Conservation (phyloP, 345 rosid genomes). For the Leavenworthia alabamica region DNA sequence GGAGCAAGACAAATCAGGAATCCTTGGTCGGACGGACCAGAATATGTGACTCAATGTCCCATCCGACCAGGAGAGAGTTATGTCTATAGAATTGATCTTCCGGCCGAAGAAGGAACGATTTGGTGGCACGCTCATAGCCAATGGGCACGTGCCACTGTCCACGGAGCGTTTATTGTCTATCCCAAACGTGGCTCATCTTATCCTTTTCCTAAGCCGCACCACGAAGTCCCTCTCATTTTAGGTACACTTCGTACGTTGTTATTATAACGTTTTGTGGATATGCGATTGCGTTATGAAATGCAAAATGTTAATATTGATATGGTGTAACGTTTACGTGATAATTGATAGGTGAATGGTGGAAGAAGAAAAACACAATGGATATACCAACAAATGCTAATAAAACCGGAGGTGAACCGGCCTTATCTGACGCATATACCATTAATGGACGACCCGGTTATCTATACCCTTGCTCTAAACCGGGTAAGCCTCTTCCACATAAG, state of each 20-base stretch:
- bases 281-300: neutral
- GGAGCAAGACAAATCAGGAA: slow-evolving; percentile 32
- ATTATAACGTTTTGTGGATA: neutral
- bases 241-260: slow-evolving; percentile 32
- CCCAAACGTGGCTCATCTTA: slow-evolving; percentile 43
- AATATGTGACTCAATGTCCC: slow-evolving; percentile 67
- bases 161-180: slow-evolving; percentile 60
- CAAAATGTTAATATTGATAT: neutral
- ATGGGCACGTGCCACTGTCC: slow-evolving; percentile 78
- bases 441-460: slow-evolving; percentile 84
- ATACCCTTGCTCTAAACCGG: slow-evolving; percentile 61
- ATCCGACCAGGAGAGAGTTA: slow-evolving; percentile 54
- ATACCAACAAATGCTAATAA: slow-evolving; percentile 42
- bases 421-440: slow-evolving; percentile 78
- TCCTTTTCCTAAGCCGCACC: slow-evolving; percentile 50
- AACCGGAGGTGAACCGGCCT: slow-evolving; percentile 60
- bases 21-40: slow-evolving; percentile 47
- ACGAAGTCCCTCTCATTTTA: slow-evolving; percentile 49
- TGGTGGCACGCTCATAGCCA: slow-evolving; percentile 93
- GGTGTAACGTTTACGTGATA: neutral
- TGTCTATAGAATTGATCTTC: slow-evolving; percentile 43
- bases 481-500: neutral
- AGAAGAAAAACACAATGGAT: slow-evolving; percentile 47
- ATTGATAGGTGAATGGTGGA: slow-evolving; percentile 81
- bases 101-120: slow-evolving; percentile 64